Conservation (phyloP, 208 protist genomes). For the Leishmania gerbilli region DNA sequence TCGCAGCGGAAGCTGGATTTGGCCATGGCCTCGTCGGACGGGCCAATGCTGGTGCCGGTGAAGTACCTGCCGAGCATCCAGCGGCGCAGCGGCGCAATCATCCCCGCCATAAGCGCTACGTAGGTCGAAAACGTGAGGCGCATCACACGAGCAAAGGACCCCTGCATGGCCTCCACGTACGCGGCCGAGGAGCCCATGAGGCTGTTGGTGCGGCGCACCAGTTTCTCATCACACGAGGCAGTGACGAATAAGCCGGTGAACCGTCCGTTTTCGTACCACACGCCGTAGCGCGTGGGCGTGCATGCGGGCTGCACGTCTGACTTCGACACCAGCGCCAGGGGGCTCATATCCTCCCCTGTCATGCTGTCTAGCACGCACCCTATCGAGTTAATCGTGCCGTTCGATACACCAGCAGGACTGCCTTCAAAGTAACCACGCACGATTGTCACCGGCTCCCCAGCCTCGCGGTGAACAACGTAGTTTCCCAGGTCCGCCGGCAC, state of each 20-base stretch:
- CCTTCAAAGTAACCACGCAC: conserved; percentile 52
- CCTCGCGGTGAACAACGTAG: conserved; percentile 61
- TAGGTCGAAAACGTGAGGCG: conserved; percentile 29
- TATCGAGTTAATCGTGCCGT: conserved; percentile 73
- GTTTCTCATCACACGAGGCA: conserved; percentile 67
- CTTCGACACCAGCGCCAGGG: conserved; percentile 48
- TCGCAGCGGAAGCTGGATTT: conserved; percentile 46
- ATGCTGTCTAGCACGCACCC: conserved; percentile 32
- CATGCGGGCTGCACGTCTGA: conserved; percentile 33
- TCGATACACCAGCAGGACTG: conserved; percentile 43
- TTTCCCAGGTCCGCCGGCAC: conserved; percentile 89
- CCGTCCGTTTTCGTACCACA: conserved; percentile 63
- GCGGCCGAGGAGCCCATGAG: conserved; percentile 52
- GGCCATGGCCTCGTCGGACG: conserved; percentile 45
- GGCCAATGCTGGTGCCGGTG: conserved; percentile 40
- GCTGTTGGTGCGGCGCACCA: conserved; percentile 86
- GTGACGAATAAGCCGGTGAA: conserved; percentile 68
- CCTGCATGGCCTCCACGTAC: conserved; percentile 61
- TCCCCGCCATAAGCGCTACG: conserved; percentile 23
- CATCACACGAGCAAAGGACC: conserved; percentile 35
- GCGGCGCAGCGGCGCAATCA: conserved; percentile 47
- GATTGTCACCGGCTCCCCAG: conserved; percentile 43
- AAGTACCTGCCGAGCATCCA: conserved; percentile 41
- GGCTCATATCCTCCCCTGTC: conserved; percentile 36
- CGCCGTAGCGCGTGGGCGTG: conserved; percentile 36